A percentile compares a stretch with the other conserved stretches of the same genome.
These are phyloP conservation scores for Sanghuangporus sanghuang DNA, from an alignment of 1,284 basidiomycete species.

Conservation along the genomic window DNA sequence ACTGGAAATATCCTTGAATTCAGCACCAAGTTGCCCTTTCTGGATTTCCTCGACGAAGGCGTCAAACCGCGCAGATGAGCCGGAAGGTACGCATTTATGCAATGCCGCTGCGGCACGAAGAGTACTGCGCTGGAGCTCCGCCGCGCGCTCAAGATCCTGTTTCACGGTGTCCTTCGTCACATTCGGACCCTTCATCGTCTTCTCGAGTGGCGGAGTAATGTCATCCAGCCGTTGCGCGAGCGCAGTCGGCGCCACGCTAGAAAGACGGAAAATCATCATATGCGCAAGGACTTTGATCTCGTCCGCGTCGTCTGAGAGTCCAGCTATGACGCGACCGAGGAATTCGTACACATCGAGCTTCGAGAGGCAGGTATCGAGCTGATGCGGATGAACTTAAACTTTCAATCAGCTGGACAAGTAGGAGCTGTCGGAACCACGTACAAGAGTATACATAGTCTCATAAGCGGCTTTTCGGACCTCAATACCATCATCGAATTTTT, in stretches of 20 bases:
- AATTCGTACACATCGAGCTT: constrained; percentile 86
- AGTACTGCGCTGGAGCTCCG: constrained; percentile 86
- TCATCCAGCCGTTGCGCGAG: constrained; percentile 87
- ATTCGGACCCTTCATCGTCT: constrained; percentile 87
- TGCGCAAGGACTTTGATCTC: constrained; percentile 97
- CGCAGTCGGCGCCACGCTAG: constrained; percentile 77
- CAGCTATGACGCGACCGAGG: constrained; percentile 76
- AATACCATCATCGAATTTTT: constrained; percentile 90
- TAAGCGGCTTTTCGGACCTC: constrained; percentile 95
- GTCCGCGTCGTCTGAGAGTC: constrained; percentile 86
- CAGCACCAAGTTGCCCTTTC: constrained; percentile 59
- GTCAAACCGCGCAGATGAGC: constrained; percentile 70
- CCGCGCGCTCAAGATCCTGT: constrained; percentile 92
- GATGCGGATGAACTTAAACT: constrained; percentile 16
- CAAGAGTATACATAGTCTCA: constrained; percentile 95
- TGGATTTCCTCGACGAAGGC: constrained; percentile 66
- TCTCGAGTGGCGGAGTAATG: constrained; percentile 74
- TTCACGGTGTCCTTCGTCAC: constrained; percentile 94
- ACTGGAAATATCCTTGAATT: constrained; percentile 55
- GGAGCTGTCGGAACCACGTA: constrained; percentile 33
- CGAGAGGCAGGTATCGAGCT: constrained; percentile 87
- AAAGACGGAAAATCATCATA: constrained; percentile 90
- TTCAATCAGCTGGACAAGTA: neutral
- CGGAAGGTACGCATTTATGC: constrained; percentile 58
- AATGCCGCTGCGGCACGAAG: constrained; percentile 84